A percentile compares a stretch with the other conserved stretches of the same genome.
phyloP scores from a whole-genome alignment of 169 alveolate species.

The Plasmodium vinckei region DNA sequence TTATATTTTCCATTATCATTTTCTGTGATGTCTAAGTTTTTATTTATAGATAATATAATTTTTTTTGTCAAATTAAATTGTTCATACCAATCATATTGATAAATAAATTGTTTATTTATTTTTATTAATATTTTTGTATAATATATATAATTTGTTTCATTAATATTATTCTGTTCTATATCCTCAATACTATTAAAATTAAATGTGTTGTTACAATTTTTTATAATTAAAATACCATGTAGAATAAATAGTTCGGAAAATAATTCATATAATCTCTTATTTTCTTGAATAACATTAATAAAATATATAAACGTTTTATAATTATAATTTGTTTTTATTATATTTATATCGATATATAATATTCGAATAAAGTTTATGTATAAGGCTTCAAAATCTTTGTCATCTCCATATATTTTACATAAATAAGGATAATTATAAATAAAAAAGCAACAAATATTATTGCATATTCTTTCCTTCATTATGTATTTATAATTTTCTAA shows the following conservation, averaged over 20 bases:
- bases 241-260: slow-evolving; percentile 18
- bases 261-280: background rate
- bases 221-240: slow-evolving; percentile 31
- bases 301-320: slow-evolving; percentile 22
- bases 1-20: background rate
- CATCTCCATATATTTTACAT: slow-evolving; percentile 3
- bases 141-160: background rate
- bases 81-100: slow-evolving; percentile 35
- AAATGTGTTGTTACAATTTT: background rate
- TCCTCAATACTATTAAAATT: background rate
- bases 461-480: slow-evolving; percentile 27
- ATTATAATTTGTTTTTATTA: slow-evolving; percentile 23
- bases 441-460: slow-evolving; percentile 23
- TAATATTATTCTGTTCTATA: background rate
- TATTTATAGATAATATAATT: background rate
- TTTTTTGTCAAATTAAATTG: slow-evolving; percentile 27
- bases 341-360: slow-evolving; percentile 46
- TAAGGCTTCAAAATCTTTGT: slow-evolving; percentile 14
- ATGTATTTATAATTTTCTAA: slow-evolving; percentile 17
- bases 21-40: background rate
- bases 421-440: slow-evolving; percentile 31
- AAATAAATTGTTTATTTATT: slow-evolving; percentile 13
- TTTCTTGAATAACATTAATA: slow-evolving; percentile 5
- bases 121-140: background rate
- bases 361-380: slow-evolving; percentile 24